These are phyloP conservation scores for Emydomyces testavorans DNA, from an alignment of 2,329 filamentous ascomycete genomes.

Conservation along the genomic window DNA sequence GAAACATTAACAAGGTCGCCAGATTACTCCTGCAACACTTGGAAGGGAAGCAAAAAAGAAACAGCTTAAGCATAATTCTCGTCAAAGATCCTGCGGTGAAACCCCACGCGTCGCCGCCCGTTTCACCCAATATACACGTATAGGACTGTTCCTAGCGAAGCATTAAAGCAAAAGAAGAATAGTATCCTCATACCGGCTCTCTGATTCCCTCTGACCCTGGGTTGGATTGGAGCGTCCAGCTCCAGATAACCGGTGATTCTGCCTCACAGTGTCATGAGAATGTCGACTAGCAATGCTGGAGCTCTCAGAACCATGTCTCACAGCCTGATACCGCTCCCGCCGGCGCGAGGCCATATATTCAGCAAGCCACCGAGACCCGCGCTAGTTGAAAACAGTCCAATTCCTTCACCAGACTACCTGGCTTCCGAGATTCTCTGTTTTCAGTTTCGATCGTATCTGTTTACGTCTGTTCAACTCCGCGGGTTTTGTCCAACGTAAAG, in stretches of 20 bases:
- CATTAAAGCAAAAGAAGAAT: neutral
- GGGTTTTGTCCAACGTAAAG: neutral
- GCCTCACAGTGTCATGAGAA: conserved; percentile 32
- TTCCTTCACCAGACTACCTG: neutral
- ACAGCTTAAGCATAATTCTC: neutral
- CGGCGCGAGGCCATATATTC: conserved; percentile 14
- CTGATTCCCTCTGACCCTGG: conserved; percentile 14
- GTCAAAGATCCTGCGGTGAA: neutral
- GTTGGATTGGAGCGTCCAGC: neutral
- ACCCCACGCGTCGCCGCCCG: conserved; percentile 7
- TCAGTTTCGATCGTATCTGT: neutral
- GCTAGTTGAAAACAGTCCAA: neutral
- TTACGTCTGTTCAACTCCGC: too few species aligned
- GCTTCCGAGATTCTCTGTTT: neutral
- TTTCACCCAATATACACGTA: neutral
- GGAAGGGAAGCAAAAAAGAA: neutral
- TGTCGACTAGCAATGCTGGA: conserved; percentile 30
- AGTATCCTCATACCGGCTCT: conserved; percentile 25
- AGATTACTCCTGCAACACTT: conserved; percentile 3
- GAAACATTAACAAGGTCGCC: neutral
- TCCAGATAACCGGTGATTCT: conserved; percentile 15
- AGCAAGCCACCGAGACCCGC: conserved; percentile 1
- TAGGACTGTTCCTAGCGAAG: neutral
- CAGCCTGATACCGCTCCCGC: conserved; percentile 26
- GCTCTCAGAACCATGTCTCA: conserved; percentile 33